These are phyloP conservation scores for Aspergillus eucalypticola DNA, from an alignment of 2,329 filamentous ascomycete species.

Conservation along the genomic window DNA sequence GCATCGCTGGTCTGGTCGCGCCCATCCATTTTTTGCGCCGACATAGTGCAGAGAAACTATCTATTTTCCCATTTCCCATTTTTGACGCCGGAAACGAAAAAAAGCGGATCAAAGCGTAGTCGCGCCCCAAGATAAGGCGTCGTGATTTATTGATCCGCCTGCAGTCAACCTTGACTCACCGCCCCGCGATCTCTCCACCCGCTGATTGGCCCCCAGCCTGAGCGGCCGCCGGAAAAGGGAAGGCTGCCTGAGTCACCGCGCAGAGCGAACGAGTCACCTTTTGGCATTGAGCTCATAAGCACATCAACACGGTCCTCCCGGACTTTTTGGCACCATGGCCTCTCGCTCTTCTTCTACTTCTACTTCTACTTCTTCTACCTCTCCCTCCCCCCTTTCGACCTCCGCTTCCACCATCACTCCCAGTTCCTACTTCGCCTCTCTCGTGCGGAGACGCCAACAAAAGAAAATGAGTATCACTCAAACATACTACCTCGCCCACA, in stretches of 20 bases:
- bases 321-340: constrained; percentile 27
- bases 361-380: constrained; percentile 19
- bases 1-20: neutral
- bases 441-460: constrained; percentile 50
- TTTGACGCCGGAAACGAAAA: constrained; percentile 1
- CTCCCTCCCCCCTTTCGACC: constrained; percentile 23
- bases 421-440: constrained; percentile 45
- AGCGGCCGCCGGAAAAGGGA: constrained; percentile 18
- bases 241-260: constrained; percentile 34
- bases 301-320: constrained; percentile 22
- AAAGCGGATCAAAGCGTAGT: neutral
- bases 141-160: constrained; percentile 11
- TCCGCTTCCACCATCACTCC: constrained; percentile 31
- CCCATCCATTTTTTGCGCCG: neutral
- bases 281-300: constrained; percentile 28
- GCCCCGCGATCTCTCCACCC: constrained; percentile 21
- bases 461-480: constrained; percentile 97
- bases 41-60: neutral
- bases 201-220: constrained; percentile 28
- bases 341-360: constrained; percentile 14
- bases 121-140: constrained; percentile 16
- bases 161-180: constrained; percentile 27
- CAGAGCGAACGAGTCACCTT: constrained; percentile 32
- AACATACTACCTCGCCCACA: constrained; percentile 97
- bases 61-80: neutral